Percentiles rank a stretch among this genome's conserved stretches.
Evolutionary conservation across 2,329 filamentous ascomycete genomes (phyloP).

Genomic region (Alternaria hordeiaustralica): DNA sequence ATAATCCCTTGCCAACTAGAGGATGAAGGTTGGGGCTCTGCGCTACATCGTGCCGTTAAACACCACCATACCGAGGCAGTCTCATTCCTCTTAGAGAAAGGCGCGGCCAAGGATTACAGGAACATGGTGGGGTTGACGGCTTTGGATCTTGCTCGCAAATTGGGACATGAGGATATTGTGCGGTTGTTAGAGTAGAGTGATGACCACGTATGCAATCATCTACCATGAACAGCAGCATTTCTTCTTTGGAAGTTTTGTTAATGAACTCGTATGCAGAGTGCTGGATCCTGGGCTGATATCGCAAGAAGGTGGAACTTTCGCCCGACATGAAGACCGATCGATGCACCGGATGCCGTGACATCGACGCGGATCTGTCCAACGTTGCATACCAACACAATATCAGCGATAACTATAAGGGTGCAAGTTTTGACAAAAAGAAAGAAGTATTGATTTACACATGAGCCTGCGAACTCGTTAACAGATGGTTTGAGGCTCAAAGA

Average conservation of each 20-base stretch:
- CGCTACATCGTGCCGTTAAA: not conserved
- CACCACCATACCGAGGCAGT: not conserved
- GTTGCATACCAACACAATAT: not conserved
- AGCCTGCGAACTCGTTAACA: not conserved
- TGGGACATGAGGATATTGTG: not conserved
- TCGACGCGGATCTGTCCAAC: not conserved
- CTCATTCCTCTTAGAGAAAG: not conserved
- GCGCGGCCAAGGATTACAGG: not conserved
- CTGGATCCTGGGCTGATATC: not conserved
- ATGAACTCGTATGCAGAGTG: not conserved
- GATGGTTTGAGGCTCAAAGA: not conserved
- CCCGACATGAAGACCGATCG: not conserved
- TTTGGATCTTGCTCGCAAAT: not conserved
- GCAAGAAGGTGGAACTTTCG: not conserved
- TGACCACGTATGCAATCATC: not conserved
- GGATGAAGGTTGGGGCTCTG: not conserved
- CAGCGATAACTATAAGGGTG: not conserved
- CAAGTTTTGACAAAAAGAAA: not conserved
- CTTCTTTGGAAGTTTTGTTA: not conserved
- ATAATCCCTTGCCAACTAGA: not conserved
- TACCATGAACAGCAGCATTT: not conserved
- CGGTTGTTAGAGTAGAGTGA: not conserved
- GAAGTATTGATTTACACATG: not conserved
- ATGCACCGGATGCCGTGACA: not conserved
- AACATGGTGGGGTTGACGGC: not conserved